These are phyloP conservation scores for Tetradesmus obliquus DNA, from an alignment of 139 green algal species.

Conservation along the genomic window DNA sequence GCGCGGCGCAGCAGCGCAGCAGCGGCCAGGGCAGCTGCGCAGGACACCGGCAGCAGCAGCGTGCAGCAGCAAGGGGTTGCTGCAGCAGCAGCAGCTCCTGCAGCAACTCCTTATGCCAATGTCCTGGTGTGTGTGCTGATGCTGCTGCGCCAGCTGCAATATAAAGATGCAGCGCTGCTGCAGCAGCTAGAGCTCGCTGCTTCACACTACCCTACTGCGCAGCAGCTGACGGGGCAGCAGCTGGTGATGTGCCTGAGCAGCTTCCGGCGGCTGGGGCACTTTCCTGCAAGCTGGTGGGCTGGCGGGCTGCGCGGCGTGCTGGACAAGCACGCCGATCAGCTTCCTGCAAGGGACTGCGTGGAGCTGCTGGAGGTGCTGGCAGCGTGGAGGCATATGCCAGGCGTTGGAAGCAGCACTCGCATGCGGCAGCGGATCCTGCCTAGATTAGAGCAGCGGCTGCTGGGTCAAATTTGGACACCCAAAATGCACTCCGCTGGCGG, in stretches of 20 bases:
- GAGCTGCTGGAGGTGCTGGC: slow-evolving; percentile 21
- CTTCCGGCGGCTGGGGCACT: slow-evolving; percentile 1
- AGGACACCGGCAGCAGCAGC: neutral
- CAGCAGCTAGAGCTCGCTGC: slow-evolving; percentile 7
- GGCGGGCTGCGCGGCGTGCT: neutral
- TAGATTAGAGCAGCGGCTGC: neutral
- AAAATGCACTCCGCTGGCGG: neutral
- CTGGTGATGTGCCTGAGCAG: slow-evolving; percentile 8
- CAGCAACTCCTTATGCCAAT: neutral
- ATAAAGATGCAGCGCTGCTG: neutral
- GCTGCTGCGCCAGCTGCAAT: neutral
- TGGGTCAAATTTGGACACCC: neutral
- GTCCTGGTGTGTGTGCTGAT: neutral
- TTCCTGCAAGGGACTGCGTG: neutral
- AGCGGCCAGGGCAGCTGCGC: neutral
- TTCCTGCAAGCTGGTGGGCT: slow-evolving; percentile 3
- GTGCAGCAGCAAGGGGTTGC: neutral
- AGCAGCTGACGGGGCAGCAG: slow-evolving; percentile 16
- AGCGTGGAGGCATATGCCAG: slow-evolving; percentile 6
- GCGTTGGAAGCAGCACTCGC: neutral
- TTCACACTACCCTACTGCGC: neutral
- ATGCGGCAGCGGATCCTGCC: slow-evolving; percentile 21
- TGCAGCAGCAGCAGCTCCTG: neutral
- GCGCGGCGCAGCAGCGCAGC: neutral
- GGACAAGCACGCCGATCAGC: neutral